Evolutionary conservation across 2,329 filamentous ascomycete species (phyloP), one percentile per base, ranked within the genome.

Genomic region (Sporothrix curviconia): DNA sequence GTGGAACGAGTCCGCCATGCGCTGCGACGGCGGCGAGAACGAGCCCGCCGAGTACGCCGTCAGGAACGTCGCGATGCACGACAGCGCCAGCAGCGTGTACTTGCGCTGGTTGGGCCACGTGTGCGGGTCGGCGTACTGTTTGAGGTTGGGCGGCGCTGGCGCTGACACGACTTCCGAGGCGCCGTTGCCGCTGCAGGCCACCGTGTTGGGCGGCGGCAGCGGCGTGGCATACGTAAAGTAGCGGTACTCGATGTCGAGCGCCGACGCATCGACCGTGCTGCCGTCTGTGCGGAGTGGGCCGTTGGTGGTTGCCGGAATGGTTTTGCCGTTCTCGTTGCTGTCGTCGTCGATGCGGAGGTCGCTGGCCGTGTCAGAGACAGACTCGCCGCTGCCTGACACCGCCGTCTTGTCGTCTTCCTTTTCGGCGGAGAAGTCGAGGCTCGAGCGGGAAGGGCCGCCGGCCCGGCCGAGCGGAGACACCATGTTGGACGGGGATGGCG

Each of bases 21-120:
- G 79, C 5, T 70, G 70, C 0, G 84, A 74, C 0, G 88, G 82
- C 0, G 90, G 86, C 7, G 86, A 87, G 70, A 94, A 94, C 2
- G 89, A 81, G 3, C 91, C 91, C 0, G 91, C 88, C 0, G 87
- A 82, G 69, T 92, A 95, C 7, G 90, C 90, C 0, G 90, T 89
- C 52, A 92, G 72, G 19, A 83, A 79, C 0, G 90, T 95, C 1
- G 89, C 89, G 7, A 84, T 70, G 68, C 88, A 95, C 8, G 87
- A 89, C 12, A 96, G 77, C 66, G 78, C 80, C 8, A 92, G 82
- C 64, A 89, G 83, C 59, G 88, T 69, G 24, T 76, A 78, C 69
- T 96, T 96, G 59, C 84, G 83, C 46, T 74, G 75, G 56, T 74
- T 67, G 0, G 87, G 82, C 90, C 91, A 95, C 9, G 79, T 75